Conservation (phyloP, 306 rosid species). For the Medicago lupulina region DNA sequence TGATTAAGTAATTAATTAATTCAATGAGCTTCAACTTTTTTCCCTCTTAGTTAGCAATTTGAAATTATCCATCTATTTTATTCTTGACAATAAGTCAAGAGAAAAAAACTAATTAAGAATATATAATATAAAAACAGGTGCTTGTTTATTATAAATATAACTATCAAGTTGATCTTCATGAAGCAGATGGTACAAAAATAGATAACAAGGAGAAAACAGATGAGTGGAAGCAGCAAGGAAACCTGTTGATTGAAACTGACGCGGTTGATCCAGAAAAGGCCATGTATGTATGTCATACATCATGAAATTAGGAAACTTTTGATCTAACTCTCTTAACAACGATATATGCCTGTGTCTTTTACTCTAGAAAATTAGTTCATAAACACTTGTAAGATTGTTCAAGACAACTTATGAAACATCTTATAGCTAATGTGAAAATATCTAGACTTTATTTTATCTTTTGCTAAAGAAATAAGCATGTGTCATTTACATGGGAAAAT, state of each 20-base stretch:
- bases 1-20: not conserved
- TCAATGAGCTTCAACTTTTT: too few species aligned
- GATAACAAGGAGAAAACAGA: slow-evolving; percentile 79
- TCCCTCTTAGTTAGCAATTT: too few species aligned
- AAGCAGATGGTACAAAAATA: slow-evolving; percentile 70
- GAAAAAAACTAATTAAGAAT: too few species aligned
- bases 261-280: slow-evolving; percentile 82
- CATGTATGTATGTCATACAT: slow-evolving; percentile 61
- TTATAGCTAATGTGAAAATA: too few species aligned
- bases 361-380: not conserved
- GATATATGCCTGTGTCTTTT: not conserved
- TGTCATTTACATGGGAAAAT: too few species aligned
- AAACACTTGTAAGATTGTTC: too few species aligned
- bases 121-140: not conserved
- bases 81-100: too few species aligned
- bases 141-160: not conserved
- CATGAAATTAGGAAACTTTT: slow-evolving; percentile 19
- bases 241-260: slow-evolving; percentile 73
- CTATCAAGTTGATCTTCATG: slow-evolving; percentile 18
- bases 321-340: slow-evolving; percentile 4
- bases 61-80: too few species aligned
- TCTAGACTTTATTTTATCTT: too few species aligned
- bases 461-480: too few species aligned
- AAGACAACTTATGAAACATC: too few species aligned
- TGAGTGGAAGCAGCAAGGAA: slow-evolving; percentile 91